Percentiles rank a stretch among this genome's conserved stretches.
Conservation (phyloP, 805 yeast genomes). For the Saccharomycopsis javanensis region DNA sequence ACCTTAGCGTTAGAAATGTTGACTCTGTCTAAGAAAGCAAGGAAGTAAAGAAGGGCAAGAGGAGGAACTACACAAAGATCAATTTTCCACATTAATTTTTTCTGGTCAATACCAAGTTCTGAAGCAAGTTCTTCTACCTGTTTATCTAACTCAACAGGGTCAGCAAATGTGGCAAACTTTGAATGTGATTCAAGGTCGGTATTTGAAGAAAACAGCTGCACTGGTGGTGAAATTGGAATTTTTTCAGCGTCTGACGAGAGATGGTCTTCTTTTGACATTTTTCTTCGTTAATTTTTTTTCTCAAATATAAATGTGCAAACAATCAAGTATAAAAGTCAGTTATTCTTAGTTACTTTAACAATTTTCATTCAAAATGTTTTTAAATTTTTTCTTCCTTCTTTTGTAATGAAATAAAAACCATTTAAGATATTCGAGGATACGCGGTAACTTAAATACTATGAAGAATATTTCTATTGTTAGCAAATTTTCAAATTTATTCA, state of each 20-base stretch:
- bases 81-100: conserved; percentile 48
- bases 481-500: neutral
- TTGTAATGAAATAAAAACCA: neutral
- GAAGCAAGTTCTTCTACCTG: conserved; percentile 1
- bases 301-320: no score
- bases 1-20: conserved; percentile 75
- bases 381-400: neutral
- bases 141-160: conserved; percentile 1
- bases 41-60: conserved; percentile 60
- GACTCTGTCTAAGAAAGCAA: conserved; percentile 73
- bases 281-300: no score
- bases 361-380: no score
- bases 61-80: conserved; percentile 56
- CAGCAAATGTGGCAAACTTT: neutral
- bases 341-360: no score
- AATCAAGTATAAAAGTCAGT: no score
- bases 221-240: neutral
- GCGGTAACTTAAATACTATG: neutral
- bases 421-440: neutral
- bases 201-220: neutral
- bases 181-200: neutral
- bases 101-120: conserved; percentile 39
- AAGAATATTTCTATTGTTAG: neutral
- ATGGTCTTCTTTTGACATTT: neutral
- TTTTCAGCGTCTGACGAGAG: neutral